Base-by-base conservation (phyloP, 2,329 filamentous ascomycete species). In the Aspergillaceae sp. region DNA sequence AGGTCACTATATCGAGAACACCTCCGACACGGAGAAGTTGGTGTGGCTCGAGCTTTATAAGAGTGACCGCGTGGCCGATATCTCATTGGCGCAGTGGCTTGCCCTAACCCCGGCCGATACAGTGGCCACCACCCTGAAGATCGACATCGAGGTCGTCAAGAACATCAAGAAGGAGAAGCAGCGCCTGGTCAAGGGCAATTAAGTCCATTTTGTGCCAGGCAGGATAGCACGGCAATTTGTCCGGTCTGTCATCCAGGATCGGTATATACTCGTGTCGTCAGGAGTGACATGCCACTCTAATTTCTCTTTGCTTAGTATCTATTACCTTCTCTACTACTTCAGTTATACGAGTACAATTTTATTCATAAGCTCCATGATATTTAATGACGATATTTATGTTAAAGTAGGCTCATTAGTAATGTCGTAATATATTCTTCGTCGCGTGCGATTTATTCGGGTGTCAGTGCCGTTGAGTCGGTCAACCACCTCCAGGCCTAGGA, bases 21-120 rank as follows among this genome's bases (percentile, higher is more conserved):
- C 75, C 0, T 82, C 78, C 0, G 69, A 79, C 1, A 78, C 74
- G 0, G 78, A 84, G 49, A 78, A 82, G 42, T 69, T 86, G 3
- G 72, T 82, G 4, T 85, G 79, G 77, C 76, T 86, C 29, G 83
- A 86, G 60, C 76, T 86, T 11, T 86, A 83, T 70, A 84, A 83
- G 66, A 78, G 75, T 37, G 80, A 85, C 50, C 74, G 76, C 2
- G 80, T 86, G 1, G 78, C 76, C 0, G 83, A 86, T 56, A 82
- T 86, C 51, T 75, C 78, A 0, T 62, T 86, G 38, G 80, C 77
- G 0, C 82, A 86, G 61, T 87, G 82, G 83, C 69, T 87, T 35
- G 82, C 82, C 1, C 66, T 85, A 43, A 85, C 82, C 0, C 83
- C 83, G 0, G 47, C 50, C 9, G 52, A 54, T 30, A 54, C 50